Evolutionary conservation across 2,329 filamentous ascomycete genomes (phyloP), one percentile per base, ranked within the genome.

Genomic region (Huntiella moniliformis): DNA sequence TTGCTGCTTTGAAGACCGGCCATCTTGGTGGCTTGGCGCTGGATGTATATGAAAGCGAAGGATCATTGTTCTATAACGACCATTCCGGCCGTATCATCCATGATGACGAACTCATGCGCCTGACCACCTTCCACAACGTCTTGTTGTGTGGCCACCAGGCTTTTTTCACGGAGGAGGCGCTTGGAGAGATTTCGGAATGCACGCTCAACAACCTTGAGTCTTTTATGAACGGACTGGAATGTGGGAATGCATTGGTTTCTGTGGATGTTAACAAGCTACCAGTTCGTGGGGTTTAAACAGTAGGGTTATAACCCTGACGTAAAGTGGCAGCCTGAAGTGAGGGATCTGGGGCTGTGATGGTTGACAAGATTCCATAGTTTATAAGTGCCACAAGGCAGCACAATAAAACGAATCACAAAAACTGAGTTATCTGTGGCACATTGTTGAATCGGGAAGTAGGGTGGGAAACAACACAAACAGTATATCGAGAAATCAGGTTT

Each of bases 81-180:
- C 73, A 77, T 54, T 77, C 73, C 4, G 67, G 63, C 11, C 67
- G 76, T 51, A 74, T 80, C 53, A 77, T 80, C 51, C 64, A 79
- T 42, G 77, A 82, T 54, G 76, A 81, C 53, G 64, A 70, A 47
- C 62, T 82, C 38, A 77, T 76, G 68, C 68, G 77, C 4, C 59
- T 82, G 51, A 72, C 77, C 60, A 79, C 75, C 1, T 81, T 81
- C 53, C 77, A 69, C 49, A 81, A 81, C 51, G 77, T 79, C 3
- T 57, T 82, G 38, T 61, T 82, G 49, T 77, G 70, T 51, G 76
- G 77, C 0, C 77, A 82, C 53, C 77, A 81, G 61, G 77, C 73
- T 1, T 82, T 81, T 60, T 77, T 82, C 53, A 81, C 77, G 4
- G 61, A 70, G 32, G 76, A 81, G 59, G 77, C 77, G 1, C 59